Base-by-base conservation (phyloP, 495 filamentous ascomycete genomes). In the Recurvomyces mirabilis region DNA sequence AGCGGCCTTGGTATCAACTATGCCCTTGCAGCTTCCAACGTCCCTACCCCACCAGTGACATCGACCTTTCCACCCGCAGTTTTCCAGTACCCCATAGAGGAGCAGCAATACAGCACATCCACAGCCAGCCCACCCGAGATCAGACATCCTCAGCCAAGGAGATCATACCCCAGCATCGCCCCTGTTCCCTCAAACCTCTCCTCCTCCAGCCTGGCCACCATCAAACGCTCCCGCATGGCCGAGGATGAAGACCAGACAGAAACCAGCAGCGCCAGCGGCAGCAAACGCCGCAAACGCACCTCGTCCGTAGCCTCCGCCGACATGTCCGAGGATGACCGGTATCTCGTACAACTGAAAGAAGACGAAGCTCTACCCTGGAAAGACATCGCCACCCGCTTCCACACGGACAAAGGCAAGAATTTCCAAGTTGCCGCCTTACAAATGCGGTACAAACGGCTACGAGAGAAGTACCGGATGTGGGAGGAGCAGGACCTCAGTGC, bases 341-440 rank as follows among this genome's bases (percentile, higher is more conserved):
- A 77, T 13, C 77, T 82, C 41, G 68, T 84, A 7, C 71, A 76
- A 53, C 65, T 75, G 15, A 75, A 84, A 45, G 81, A 82, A 28
- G 71, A 83, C 34, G 72, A 81, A 55, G 72, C 72, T 34, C 63
- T 79, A 9, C 69, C 79, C 5, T 85, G 81, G 81, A 84, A 81
- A 53, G 68, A 71, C 51, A 78, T 84, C 41, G 75, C 78, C 1
- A 65, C 70, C 17, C 70, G 72, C 50, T 84, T 81, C 60, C 69
- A 70, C 19, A 72, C 74, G 25, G 71, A 68, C 20, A 73, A 74
- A 49, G 68, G 78, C 35, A 79, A 80, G 45, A 72, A 73, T 50
- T 79, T 75, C 41, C 67, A 79, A 32, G 78, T 84, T 41, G 76
- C 81, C 3, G 73, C 79, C 3, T 62, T 85, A 35, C 81, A 85